Evolutionary conservation across 202 grass and related monocot genomes (phyloP).

Genomic region (Bolboschoenoplectus hybrid): DNA sequence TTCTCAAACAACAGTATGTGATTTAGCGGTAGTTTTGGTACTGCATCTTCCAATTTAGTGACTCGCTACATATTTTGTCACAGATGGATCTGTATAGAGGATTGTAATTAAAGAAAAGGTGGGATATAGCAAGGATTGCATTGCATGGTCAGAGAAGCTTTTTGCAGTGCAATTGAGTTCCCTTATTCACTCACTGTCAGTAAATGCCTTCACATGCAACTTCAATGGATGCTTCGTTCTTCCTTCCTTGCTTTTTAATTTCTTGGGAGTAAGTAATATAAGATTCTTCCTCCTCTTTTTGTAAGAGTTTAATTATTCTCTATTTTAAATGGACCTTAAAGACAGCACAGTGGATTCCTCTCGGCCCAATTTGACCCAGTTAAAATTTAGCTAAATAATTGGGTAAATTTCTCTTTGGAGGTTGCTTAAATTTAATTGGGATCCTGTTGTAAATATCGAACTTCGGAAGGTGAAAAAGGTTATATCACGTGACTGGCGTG

Average conservation of each 20-base stretch:
- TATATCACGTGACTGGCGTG: no score
- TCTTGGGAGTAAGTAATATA: not conserved
- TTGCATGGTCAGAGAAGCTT: slow-evolving; percentile 32
- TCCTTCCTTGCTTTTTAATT: no score
- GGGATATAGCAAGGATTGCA: slow-evolving; percentile 21
- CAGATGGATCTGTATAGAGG: not conserved
- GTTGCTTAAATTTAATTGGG: not conserved
- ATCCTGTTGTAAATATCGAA: no score
- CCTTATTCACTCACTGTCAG: slow-evolving; percentile 30
- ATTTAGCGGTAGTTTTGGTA: not conserved
- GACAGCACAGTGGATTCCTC: not conserved
- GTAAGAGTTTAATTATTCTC: not conserved
- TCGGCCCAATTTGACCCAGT: slow-evolving; percentile 29
- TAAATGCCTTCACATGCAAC: slow-evolving; percentile 48
- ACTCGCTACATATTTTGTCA: slow-evolving; percentile 19
- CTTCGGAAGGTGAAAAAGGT: not conserved
- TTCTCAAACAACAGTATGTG: not conserved
- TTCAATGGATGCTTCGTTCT: not conserved
- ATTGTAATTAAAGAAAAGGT: slow-evolving; percentile 13
- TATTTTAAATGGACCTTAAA: slow-evolving; percentile 1
- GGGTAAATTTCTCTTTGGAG: not conserved
- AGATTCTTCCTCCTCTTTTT: not conserved
- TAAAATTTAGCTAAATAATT: not conserved
- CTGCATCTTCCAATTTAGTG: not conserved
- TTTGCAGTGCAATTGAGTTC: slow-evolving; percentile 46